Conservation (phyloP, 2,329 filamentous ascomycete genomes). For the Aspergillus awamori region DNA sequence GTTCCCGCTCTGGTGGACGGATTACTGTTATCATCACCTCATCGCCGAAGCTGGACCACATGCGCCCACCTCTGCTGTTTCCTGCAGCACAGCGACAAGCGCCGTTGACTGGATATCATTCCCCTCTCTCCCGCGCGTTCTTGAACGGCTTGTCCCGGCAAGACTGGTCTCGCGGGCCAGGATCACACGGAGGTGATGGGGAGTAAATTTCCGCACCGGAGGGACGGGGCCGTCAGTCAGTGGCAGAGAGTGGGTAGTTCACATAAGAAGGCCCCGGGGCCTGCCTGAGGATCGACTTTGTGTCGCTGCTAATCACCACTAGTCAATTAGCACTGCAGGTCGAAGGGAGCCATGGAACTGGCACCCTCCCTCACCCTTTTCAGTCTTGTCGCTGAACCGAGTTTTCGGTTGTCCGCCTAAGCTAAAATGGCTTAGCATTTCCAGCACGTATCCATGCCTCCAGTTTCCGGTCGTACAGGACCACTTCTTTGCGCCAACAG, state of each 20-base stretch:
- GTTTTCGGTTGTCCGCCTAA: slow-evolving; percentile 19
- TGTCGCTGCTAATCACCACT: slow-evolving; percentile 23
- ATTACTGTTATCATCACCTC: slow-evolving; percentile 18
- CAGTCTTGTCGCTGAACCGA: slow-evolving; percentile 17
- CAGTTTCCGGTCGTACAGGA: slow-evolving; percentile 17
- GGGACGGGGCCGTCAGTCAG: background rate
- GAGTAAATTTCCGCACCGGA: background rate
- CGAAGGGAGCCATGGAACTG: slow-evolving; percentile 20
- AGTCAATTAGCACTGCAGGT: slow-evolving; percentile 18
- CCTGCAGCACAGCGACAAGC: background rate
- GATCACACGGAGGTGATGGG: background rate
- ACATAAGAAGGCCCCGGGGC: slow-evolving; percentile 11
- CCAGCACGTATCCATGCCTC: slow-evolving; percentile 14
- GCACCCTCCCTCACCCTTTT: slow-evolving; percentile 21
- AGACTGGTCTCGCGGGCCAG: background rate
- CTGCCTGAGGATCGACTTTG: slow-evolving; percentile 19
- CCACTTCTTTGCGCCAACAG: slow-evolving; percentile 11
- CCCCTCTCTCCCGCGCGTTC: background rate
- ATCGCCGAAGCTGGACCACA: background rate
- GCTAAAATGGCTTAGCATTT: slow-evolving; percentile 18
- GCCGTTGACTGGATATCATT: background rate
- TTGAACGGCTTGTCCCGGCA: background rate
- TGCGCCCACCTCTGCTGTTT: background rate
- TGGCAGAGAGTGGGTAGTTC: slow-evolving; percentile 9
- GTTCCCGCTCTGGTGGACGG: slow-evolving; percentile 5